A percentile compares a stretch with the other conserved stretches of the same genome.
These are phyloP conservation scores for Cryptosporidium baileyi DNA, from an alignment of 169 alveolate genomes.

Conservation along the genomic window DNA sequence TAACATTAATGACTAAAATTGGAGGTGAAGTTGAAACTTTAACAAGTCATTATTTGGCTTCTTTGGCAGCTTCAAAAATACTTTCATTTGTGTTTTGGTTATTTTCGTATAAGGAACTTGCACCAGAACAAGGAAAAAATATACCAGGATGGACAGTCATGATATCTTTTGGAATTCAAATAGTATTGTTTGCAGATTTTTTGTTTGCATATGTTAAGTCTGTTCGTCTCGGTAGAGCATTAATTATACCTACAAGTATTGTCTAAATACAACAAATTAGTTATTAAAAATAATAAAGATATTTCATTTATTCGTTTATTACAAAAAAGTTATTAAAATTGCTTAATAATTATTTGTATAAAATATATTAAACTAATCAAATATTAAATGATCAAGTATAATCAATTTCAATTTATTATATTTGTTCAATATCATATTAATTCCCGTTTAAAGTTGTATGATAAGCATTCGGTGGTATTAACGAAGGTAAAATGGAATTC, in stretches of 20 bases:
- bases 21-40: conserved; percentile 79
- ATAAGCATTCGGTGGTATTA: conserved; percentile 62
- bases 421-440: neutral
- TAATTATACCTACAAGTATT: conserved; percentile 69
- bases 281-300: neutral
- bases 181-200: conserved; percentile 76
- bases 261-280: neutral
- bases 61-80: conserved; percentile 72
- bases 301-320: neutral
- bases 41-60: conserved; percentile 79
- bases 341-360: neutral
- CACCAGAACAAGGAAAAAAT: conserved; percentile 60
- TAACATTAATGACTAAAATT: conserved; percentile 75
- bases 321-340: neutral
- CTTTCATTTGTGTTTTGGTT: conserved; percentile 78
- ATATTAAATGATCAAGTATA: neutral
- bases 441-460: neutral
- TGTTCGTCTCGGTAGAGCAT: conserved; percentile 73
- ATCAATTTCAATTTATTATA: neutral
- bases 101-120: conserved; percentile 77
- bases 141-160: conserved; percentile 77
- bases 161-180: conserved; percentile 71
- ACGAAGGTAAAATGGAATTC: neutral
- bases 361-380: neutral
- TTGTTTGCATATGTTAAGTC: conserved; percentile 75